A percentile compares a stretch with the other conserved stretches of the same genome.
Conservation (phyloP, 1,139 yeast species). For the Suhomyces chickasaworum region DNA sequence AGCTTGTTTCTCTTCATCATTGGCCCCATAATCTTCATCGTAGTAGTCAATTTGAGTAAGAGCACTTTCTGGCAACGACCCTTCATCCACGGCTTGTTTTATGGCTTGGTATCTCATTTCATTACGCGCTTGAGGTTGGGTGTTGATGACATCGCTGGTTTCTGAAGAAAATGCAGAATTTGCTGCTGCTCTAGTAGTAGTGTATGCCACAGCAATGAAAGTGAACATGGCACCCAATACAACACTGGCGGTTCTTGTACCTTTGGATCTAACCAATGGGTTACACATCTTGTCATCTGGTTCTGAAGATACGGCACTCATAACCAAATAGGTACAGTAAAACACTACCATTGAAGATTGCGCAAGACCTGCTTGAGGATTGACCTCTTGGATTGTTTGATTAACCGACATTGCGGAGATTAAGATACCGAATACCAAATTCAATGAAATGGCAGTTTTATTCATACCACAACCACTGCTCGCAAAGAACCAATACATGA, state of each 20-base stretch:
- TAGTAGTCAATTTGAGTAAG: conserved; percentile 68
- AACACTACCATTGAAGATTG: conserved; percentile 95
- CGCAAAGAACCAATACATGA: conserved; percentile 86
- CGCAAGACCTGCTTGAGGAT: conserved; percentile 95
- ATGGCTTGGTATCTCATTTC: conserved; percentile 88
- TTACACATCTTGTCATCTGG: conserved; percentile 94
- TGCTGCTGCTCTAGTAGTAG: conserved; percentile 96
- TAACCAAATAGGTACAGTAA: conserved; percentile 87
- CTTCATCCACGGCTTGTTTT: conserved; percentile 91
- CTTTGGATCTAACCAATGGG: conserved; percentile 84
- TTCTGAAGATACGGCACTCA: conserved; percentile 94
- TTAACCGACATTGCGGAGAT: conserved; percentile 74
- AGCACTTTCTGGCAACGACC: conserved; percentile 92
- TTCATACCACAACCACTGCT: conserved; percentile 88
- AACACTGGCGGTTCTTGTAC: conserved; percentile 87
- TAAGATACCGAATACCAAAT: conserved; percentile 62
- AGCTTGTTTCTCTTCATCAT: conserved; percentile 61
- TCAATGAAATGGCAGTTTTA: conserved; percentile 80
- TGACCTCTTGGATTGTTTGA: conserved; percentile 85
- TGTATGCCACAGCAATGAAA: conserved; percentile 91
- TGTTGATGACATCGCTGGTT: conserved; percentile 35
- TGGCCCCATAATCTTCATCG: conserved; percentile 42
- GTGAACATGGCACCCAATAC: conserved; percentile 92
- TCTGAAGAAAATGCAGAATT: conserved; percentile 55
- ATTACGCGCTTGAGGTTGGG: conserved; percentile 61